Evolutionary conservation across 352 stramenopile species (phyloP).

Genomic region (Halophytophthora batemanensis): DNA sequence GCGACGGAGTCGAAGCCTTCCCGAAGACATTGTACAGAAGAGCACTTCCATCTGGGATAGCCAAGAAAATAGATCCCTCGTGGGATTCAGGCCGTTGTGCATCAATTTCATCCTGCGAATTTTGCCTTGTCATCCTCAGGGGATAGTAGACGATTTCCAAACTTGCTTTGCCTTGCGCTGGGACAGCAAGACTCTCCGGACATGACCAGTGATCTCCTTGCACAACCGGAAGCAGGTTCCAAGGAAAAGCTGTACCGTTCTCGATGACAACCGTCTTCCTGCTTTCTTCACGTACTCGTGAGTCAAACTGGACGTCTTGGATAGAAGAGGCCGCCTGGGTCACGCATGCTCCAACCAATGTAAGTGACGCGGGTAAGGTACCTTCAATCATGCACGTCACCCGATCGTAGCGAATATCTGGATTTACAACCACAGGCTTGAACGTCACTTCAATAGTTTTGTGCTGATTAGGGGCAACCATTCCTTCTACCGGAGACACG

Average conservation of each 20-base stretch:
- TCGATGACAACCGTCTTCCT: slow-evolving; percentile 67
- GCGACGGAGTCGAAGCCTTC: slow-evolving; percentile 55
- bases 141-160: slow-evolving; percentile 80
- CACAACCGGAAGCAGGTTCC: slow-evolving; percentile 87
- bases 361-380: slow-evolving; percentile 55
- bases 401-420: slow-evolving; percentile 87
- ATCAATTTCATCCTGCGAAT: slow-evolving; percentile 17
- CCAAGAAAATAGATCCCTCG: slow-evolving; percentile 86
- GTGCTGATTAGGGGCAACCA: slow-evolving; percentile 81
- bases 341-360: slow-evolving; percentile 84
- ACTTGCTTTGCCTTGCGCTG: slow-evolving; percentile 54
- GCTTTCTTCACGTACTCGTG: slow-evolving; percentile 64
- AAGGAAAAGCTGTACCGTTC: slow-evolving; percentile 79
- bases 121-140: slow-evolving; percentile 78
- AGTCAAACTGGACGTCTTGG: slow-evolving; percentile 83
- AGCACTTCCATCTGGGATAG: slow-evolving; percentile 87
- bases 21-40: slow-evolving; percentile 87
- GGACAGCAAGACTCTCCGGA: slow-evolving; percentile 77
- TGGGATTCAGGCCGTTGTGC: slow-evolving; percentile 45
- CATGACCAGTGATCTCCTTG: slow-evolving; percentile 87
- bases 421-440: slow-evolving; percentile 65
- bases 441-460: slow-evolving; percentile 91
- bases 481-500: slow-evolving; percentile 76
- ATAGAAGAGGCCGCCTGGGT: slow-evolving; percentile 85
- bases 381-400: slow-evolving; percentile 72